These are phyloP conservation scores for Aspergillus sp. DNA, from an alignment of 2,329 filamentous ascomycete genomes.

Conservation along the genomic window DNA sequence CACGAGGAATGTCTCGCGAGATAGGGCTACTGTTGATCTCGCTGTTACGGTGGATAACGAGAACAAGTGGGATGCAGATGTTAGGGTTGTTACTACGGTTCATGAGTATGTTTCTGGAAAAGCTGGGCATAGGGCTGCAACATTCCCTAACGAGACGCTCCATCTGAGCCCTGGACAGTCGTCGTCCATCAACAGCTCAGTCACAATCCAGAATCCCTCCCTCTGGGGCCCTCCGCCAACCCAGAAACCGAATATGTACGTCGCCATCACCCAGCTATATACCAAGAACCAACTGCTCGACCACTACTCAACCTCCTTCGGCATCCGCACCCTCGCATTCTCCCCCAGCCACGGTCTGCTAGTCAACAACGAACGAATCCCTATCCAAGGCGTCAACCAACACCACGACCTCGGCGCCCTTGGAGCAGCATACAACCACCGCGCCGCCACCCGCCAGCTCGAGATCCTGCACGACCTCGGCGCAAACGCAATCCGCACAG, in stretches of 20 bases:
- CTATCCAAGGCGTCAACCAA: constrained; percentile 5
- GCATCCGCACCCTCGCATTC: background rate
- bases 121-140: background rate
- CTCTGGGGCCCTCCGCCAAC: background rate
- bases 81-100: background rate
- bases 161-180: too few relatives aligned
- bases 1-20: background rate
- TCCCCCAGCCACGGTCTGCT: background rate
- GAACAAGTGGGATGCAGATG: background rate
- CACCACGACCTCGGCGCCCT: constrained; percentile 7
- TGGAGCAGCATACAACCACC: background rate
- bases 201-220: background rate
- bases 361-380: background rate
- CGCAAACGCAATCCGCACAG: constrained; percentile 4
- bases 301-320: background rate
- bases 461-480: constrained; percentile 1
- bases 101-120: background rate
- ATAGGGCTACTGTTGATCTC: background rate
- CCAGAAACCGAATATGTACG: background rate
- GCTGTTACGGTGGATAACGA: background rate
- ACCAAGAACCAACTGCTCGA: background rate
- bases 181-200: too few relatives aligned
- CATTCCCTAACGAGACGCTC: background rate
- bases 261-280: background rate
- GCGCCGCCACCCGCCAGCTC: background rate